Evolutionary conservation across 208 protist genomes (phyloP), one percentile per base, ranked within the genome.

Genomic region (Trypanosoma avium): DNA sequence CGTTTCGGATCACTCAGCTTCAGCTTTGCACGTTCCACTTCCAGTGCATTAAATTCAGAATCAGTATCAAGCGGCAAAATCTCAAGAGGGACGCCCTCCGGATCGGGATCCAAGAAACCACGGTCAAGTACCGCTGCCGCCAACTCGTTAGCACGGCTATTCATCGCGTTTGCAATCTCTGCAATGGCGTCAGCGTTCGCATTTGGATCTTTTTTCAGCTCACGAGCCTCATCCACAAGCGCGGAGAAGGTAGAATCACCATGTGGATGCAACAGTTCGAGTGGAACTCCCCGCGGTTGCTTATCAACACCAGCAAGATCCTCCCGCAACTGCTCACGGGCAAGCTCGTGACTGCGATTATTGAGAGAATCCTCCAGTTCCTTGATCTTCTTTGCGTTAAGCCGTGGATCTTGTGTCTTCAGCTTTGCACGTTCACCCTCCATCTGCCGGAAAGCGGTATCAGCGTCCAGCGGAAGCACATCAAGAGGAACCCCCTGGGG

Each of bases 401-500:
- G 64, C 38, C 74, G 79, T 38, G 86, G 75, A 50, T 84, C 70
- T 29, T 79, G 77, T 26, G 77, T 70, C 75, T 86, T 89, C 29
- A 93, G 82, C 24, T 55, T 71, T 42, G 73, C 78, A 35, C 83
- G 78, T 45, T 89, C 73, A 17, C 70, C 50, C 56, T 77, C 61
- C 67, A 89, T 69, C 52, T 67, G 29, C 35, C 61, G 38, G 49
- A 93, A 88, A 21, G 32, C 29, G 6, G 67, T 48, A 47, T 93
- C 86, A 2, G 35, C 56, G 47, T 73, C 48, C 42, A 86, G 42
- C 5, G 71, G 80, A n/a, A 93, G 57, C 36, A 88, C 71, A 36
- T 81, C 74, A 35, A 93, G 64, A 33, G 79, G 78, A 47, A 93
- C 75, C 24, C 82, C 86, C 57, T 87, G 76, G 30, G 83, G 81